Evolutionary conservation across 768 basidiomycete genomes (phyloP).

Genomic region (Tulasnella sp.): DNA sequence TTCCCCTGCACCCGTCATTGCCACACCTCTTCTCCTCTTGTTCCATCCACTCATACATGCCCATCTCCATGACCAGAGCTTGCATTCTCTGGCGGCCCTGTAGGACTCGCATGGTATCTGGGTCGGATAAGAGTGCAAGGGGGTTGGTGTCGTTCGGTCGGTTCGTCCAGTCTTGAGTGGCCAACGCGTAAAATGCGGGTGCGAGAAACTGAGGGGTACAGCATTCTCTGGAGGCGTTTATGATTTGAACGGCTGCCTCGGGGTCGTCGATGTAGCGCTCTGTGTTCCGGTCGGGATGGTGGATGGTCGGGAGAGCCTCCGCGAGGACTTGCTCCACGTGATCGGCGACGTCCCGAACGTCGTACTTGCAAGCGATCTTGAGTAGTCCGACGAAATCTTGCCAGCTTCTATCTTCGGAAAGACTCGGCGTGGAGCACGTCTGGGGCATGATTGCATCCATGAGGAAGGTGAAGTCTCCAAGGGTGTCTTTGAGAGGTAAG

Average conservation of each 20-base stretch:
- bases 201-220: not conserved
- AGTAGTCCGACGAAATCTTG: not conserved
- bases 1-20: no score
- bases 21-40: no score
- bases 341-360: not conserved
- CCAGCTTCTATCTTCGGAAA: not conserved
- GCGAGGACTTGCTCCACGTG: not conserved
- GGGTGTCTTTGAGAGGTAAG: not conserved
- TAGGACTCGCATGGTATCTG: not conserved
- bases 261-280: not conserved
- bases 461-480: not conserved
- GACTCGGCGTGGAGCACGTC: not conserved
- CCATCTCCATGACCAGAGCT: not conserved
- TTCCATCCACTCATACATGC: no score
- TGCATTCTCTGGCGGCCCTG: not conserved
- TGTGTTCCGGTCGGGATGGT: not conserved
- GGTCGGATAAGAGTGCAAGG: not conserved
- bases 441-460: not conserved
- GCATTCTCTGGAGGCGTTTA: not conserved
- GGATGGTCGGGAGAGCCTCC: not conserved
- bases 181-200: not conserved
- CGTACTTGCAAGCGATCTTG: not conserved
- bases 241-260: not conserved
- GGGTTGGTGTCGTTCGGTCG: not conserved
- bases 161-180: not conserved